Base-by-base conservation (phyloP, 805 yeast species). In the Wickerhamomyces rabaulensis region DNA sequence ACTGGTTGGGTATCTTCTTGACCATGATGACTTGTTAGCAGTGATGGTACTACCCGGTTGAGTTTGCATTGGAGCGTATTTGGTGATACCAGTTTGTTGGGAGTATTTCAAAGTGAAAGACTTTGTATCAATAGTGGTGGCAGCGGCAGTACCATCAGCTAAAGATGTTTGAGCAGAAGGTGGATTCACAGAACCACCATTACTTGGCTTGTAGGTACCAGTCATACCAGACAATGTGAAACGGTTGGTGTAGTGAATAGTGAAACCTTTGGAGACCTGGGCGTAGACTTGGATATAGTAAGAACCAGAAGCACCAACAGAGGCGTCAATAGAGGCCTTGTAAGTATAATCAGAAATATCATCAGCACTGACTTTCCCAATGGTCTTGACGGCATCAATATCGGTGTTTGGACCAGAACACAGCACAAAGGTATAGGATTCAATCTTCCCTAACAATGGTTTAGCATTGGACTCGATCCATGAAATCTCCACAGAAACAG, bases 21-120 rank as follows among this genome's bases (percentile, higher is more conserved):
- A 62, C 83, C 91, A 84, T 3, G 82, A 66, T 9, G 84, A 73
- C 15, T 55, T 47, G 23, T 45, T 46, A 35, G 71, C 78, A 0
- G 96, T 86, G 22, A 89, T 78, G 9, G 67, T 68, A 1, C 85
- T 59, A 4, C 84, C 87, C 6, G 99, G 97, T 66, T 89, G 96
- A 49, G 73, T 63, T 68, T 91, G 97, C 96, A 90, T 88, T 44
- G 97, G 97, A 1, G 98, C 97, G 64, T 68, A 87, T 56, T 91
- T 77, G 9, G 87, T 79, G 19, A 55, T 65, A 26, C 96, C 96
- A 0, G 94, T 84, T 68, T 92, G 98, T 56, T 56, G 52, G 3
- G 87, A 76, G 67, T 91, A 92, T 2, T 95, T 76, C 7, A 90
- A 68, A 3, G 82, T 61, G 63, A 84, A 84, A 3, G 89, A 82